phyloP scores from a whole-genome alignment of 2,329 filamentous ascomycete species.

The Aureobasidium leucospermi region DNA sequence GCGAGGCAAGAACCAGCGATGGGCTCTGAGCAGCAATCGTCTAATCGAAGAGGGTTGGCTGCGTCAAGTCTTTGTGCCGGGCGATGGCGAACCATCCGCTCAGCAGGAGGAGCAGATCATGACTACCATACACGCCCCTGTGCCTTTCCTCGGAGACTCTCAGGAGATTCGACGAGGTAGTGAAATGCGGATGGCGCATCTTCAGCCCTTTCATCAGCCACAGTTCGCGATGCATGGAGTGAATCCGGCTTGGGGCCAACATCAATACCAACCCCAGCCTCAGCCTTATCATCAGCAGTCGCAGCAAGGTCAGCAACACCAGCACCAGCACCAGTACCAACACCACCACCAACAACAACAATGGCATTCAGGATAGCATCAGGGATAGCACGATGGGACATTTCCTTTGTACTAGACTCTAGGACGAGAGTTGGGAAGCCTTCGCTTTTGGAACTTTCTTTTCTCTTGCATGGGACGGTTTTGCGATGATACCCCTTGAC shows the following conservation, averaged over 20 bases:
- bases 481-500: slow-evolving; percentile 3
- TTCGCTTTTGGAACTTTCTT: not conserved
- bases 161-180: not conserved
- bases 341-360: not conserved
- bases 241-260: not conserved
- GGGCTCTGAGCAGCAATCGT: slow-evolving; percentile 4
- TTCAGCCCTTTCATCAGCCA: not conserved
- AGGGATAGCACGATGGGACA: not conserved
- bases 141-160: not conserved
- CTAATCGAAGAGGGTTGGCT: slow-evolving; percentile 11
- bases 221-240: not conserved
- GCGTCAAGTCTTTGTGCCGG: not conserved
- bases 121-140: not conserved
- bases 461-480: not conserved
- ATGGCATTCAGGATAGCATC: not conserved
- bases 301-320: not conserved
- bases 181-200: not conserved
- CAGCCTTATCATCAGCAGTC: slow-evolving; percentile 4
- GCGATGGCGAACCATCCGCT: not conserved
- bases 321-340: not conserved
- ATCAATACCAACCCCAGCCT: not conserved
- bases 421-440: not conserved
- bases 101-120: not conserved
- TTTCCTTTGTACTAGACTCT: not conserved
- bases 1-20: not conserved